These are phyloP conservation scores for Neofusicoccum laricinum DNA, from an alignment of 2,329 filamentous ascomycete species.

Conservation along the genomic window DNA sequence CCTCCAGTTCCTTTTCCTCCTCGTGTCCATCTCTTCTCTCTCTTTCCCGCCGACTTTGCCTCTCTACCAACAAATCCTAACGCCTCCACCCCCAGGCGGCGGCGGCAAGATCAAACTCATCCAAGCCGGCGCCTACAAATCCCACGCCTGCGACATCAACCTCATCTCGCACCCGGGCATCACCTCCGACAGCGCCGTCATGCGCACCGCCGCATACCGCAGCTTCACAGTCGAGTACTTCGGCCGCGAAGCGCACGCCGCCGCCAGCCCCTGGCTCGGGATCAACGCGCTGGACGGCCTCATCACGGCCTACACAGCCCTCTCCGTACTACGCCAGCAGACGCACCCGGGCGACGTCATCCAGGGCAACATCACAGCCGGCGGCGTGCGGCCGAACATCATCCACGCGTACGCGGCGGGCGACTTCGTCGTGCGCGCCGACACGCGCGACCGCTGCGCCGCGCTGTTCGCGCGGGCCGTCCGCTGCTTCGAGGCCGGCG, in stretches of 20 bases:
- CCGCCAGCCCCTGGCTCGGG: conserved; percentile 29
- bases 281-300: conserved; percentile 36
- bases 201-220: conserved; percentile 52
- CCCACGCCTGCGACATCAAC: conserved; percentile 27
- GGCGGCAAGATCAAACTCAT: conserved; percentile 48
- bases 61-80: neutral
- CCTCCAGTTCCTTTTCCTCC: neutral
- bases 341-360: conserved; percentile 40
- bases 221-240: conserved; percentile 52
- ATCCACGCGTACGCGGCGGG: conserved; percentile 41
- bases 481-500: conserved; percentile 48
- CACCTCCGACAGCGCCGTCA: conserved; percentile 44
- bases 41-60: neutral
- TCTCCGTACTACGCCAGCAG: conserved; percentile 39
- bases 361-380: conserved; percentile 31
- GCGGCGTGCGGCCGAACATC: conserved; percentile 34
- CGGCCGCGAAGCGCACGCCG: conserved; percentile 38
- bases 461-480: conserved; percentile 31
- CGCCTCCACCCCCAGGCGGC: conserved; percentile 27
- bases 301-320: conserved; percentile 20
- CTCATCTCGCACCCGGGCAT: conserved; percentile 33
- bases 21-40: neutral
- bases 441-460: conserved; percentile 26
- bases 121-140: conserved; percentile 41
- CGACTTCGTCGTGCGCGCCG: conserved; percentile 36